Evolutionary conservation across 2,329 filamentous ascomycete species (phyloP), one percentile per base, ranked within the genome.

Genomic region (Dryadomyces quercivorus): DNA sequence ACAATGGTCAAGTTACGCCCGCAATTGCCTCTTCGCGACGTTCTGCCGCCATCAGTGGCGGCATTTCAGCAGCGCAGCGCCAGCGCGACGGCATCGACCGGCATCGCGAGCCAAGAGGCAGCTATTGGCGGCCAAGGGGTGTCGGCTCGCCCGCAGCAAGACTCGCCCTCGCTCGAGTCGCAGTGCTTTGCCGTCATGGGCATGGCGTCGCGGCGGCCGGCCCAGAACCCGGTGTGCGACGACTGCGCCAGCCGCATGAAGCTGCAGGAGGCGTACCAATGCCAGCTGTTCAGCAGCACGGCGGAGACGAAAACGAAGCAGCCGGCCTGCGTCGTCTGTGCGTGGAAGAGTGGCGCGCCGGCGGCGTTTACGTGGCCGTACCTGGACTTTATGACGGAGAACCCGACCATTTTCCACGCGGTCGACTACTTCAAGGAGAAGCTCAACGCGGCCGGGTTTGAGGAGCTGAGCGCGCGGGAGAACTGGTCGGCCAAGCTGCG

Each of bases 401-500:
- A 96, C 65, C 93, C 93, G 0, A 97, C 93, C 9, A 81, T 96
- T 49, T 98, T 95, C 68, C 93, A 98, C 64, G 82, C 88, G 1
- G 90, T 96, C 31, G 79, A 82, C 56, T 81, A 88, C 62, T 88
- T 95, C 66, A 82, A 85, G 63, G 74, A 76, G 55, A 84, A 90
- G 63, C 77, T 96, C 50, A 74, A 78, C 58, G 76, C 80, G 43
- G 75, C 81, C 42, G 92, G 89, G 47, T 98, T 87, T 70, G 78
- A 76, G 57, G 84, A 82, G 79, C 77, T 91, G n/a, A 85, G 84
- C 7, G 80, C 92, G 65, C 83, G 92, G 50, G 83, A 91, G 58
- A 74, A 78, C 56, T 98, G 93, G 93, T 72, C 73, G 18, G 75
- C 72, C 49, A 82, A 85, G 65, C 74, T 97, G 55, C 72, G 86